Evolutionary conservation across 2,329 filamentous ascomycete genomes (phyloP).

Genomic region (Aspergillus ochraceoroseus): DNA sequence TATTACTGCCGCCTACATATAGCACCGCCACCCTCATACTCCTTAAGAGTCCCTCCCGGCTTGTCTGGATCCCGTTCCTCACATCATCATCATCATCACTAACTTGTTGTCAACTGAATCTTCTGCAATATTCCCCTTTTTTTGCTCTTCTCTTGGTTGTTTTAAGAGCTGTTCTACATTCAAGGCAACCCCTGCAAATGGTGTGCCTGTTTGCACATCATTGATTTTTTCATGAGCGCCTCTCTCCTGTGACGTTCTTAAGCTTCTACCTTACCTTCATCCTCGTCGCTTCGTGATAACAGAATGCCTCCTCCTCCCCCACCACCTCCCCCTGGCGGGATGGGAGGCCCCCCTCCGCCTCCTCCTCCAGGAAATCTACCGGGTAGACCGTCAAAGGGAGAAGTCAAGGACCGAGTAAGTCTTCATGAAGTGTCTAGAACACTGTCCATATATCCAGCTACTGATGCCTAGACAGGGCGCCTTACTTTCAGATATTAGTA

Average conservation of each 20-base stretch:
- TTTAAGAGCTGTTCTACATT: too few species aligned
- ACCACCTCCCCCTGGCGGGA: conserved; percentile 60
- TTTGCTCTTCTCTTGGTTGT: conserved; percentile 10
- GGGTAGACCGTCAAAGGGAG: conserved; percentile 52
- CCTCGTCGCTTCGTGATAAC: conserved; percentile 13
- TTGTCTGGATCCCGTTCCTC: conserved; percentile 1
- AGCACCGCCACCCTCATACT: conserved; percentile 22
- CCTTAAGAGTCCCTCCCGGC: neutral
- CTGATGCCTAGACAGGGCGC: conserved; percentile 60
- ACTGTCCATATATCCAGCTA: neutral
- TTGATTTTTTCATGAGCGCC: conserved; percentile 15
- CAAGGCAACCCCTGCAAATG: too few species aligned
- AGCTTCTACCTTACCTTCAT: conserved; percentile 8
- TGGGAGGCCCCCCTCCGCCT: conserved; percentile 62
- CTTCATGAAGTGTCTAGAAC: neutral
- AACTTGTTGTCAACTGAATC: conserved; percentile 5
- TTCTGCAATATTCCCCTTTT: conserved; percentile 18
- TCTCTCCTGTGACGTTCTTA: conserved; percentile 4
- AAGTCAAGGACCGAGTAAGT: conserved; percentile 60
- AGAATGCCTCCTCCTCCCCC: conserved; percentile 56
- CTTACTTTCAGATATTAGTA: conserved; percentile 79
- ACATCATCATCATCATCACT: neutral
- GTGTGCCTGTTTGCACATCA: conserved; percentile 8
- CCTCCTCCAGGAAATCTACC: conserved; percentile 52
- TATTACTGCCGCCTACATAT: conserved; percentile 22